Percentiles rank a stretch among this genome's conserved stretches.
These are phyloP conservation scores for Agaricus subrufescens DNA, from an alignment of 768 basidiomycete genomes.

Conservation along the genomic window DNA sequence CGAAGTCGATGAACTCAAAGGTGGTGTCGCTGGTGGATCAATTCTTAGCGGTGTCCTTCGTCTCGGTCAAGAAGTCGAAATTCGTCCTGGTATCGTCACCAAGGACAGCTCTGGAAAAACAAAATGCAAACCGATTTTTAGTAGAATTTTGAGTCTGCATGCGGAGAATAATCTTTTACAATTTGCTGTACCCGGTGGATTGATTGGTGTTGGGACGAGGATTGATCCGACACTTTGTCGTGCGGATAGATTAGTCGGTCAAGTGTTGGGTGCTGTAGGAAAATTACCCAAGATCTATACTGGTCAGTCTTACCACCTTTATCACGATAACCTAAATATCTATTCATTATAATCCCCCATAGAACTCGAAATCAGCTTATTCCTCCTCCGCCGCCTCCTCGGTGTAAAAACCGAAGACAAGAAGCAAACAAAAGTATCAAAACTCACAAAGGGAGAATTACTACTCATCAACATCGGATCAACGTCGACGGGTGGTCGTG, in stretches of 20 bases:
- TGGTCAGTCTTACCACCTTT: conserved; percentile 36
- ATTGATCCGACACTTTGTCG: conserved; percentile 96
- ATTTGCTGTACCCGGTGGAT: conserved; percentile 94
- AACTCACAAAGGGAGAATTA: conserved; percentile 87
- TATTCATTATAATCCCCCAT: neutral
- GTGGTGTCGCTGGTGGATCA: conserved; percentile 96
- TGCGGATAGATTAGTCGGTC: conserved; percentile 94
- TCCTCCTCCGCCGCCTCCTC: conserved; percentile 92
- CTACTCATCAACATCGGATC: conserved; percentile 97
- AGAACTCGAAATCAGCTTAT: conserved; percentile 92
- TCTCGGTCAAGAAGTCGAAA: conserved; percentile 93
- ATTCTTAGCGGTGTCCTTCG: conserved; percentile 90
- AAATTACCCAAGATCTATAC: conserved; percentile 93
- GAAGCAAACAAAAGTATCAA: conserved; percentile 95
- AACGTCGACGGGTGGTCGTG: conserved; percentile 94
- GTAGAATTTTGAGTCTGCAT: conserved; percentile 82
- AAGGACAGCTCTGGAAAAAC: conserved; percentile 89
- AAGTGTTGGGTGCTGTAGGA: conserved; percentile 92
- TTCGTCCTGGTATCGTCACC: conserved; percentile 94
- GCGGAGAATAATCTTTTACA: conserved; percentile 93
- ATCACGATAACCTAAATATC: neutral
- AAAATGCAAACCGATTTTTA: conserved; percentile 91
- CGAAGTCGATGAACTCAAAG: conserved; percentile 94
- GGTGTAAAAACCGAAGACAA: conserved; percentile 99
- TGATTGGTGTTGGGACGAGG: conserved; percentile 97